A percentile compares a stretch with the other conserved stretches of the same genome.
These are phyloP conservation scores for Mycena vulgaris DNA, from an alignment of 768 basidiomycete genomes.

Conservation along the genomic window DNA sequence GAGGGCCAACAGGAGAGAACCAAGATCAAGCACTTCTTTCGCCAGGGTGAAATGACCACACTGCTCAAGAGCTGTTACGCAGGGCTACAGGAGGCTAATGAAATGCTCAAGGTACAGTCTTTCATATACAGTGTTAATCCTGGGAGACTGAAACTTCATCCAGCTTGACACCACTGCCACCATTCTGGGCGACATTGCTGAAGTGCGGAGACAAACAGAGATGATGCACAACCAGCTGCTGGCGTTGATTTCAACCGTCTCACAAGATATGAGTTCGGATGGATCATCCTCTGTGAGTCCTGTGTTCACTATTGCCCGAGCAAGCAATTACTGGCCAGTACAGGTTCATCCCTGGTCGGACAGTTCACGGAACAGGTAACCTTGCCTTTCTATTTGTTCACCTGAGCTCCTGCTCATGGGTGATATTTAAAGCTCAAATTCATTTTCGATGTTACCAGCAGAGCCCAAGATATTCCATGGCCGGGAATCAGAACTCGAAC, in stretches of 20 bases:
- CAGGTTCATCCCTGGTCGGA: not conserved
- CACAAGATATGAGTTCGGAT: no score
- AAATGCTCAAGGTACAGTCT: not conserved
- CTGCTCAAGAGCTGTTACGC: not conserved
- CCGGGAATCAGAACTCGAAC: not conserved
- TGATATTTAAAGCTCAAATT: not conserved
- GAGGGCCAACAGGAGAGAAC: not conserved
- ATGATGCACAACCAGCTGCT: no score
- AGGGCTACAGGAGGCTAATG: not conserved
- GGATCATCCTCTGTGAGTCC: no score
- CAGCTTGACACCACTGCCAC: not conserved
- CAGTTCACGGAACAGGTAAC: not conserved
- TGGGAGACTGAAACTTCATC: not conserved
- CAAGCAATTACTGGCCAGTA: no score
- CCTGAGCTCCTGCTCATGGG: not conserved
- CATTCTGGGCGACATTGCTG: not conserved
- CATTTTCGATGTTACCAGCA: not conserved
- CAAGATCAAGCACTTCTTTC: not conserved
- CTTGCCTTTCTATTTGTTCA: not conserved
- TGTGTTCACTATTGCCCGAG: no score
- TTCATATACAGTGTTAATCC: not conserved
- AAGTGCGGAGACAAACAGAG: no score
- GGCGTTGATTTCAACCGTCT: no score
- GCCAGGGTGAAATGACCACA: not conserved
- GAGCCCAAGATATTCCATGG: not conserved